phyloP scores from a whole-genome alignment of 2,329 filamentous ascomycete species.

The Clonostachys solani region DNA sequence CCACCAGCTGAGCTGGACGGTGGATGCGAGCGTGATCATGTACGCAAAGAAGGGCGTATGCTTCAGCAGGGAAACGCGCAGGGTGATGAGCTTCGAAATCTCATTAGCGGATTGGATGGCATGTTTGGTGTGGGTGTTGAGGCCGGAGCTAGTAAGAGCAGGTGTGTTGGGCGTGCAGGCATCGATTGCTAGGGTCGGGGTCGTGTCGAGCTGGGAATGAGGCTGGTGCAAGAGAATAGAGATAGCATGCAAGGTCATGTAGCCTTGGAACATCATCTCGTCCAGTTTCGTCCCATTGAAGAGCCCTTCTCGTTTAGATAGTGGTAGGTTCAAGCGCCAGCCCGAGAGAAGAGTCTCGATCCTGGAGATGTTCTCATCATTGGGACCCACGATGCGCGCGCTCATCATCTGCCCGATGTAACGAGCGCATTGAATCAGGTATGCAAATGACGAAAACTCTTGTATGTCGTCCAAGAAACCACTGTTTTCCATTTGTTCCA shows the following conservation, averaged over 20 bases:
- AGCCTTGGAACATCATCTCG: constrained; percentile 88
- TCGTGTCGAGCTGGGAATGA: constrained; percentile 68
- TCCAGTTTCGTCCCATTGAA: constrained; percentile 68
- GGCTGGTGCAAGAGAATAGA: constrained; percentile 77
- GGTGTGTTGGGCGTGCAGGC: constrained; percentile 61
- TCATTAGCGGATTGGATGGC: constrained; percentile 75
- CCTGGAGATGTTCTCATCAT: constrained; percentile 45
- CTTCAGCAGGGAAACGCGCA: constrained; percentile 65
- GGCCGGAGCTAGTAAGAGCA: constrained; percentile 44
- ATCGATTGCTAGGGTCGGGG: constrained; percentile 52
- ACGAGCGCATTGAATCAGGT: constrained; percentile 75
- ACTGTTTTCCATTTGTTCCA: constrained; percentile 72
- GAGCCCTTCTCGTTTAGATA: constrained; percentile 63
- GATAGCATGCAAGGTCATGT: constrained; percentile 67
- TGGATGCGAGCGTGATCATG: constrained; percentile 71
- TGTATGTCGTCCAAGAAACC: constrained; percentile 69
- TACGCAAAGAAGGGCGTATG: constrained; percentile 86
- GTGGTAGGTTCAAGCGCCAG: constrained; percentile 77
- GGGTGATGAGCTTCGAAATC: constrained; percentile 69
- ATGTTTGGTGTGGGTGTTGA: constrained; percentile 71
- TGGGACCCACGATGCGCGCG: constrained; percentile 44
- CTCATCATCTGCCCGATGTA: constrained; percentile 75
- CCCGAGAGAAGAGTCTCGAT: constrained; percentile 57
- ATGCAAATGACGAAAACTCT: constrained; percentile 79
- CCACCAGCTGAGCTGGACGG: constrained; percentile 80